phyloP scores from a whole-genome alignment of 1,284 basidiomycete genomes.

The Malassezia psittaci region DNA sequence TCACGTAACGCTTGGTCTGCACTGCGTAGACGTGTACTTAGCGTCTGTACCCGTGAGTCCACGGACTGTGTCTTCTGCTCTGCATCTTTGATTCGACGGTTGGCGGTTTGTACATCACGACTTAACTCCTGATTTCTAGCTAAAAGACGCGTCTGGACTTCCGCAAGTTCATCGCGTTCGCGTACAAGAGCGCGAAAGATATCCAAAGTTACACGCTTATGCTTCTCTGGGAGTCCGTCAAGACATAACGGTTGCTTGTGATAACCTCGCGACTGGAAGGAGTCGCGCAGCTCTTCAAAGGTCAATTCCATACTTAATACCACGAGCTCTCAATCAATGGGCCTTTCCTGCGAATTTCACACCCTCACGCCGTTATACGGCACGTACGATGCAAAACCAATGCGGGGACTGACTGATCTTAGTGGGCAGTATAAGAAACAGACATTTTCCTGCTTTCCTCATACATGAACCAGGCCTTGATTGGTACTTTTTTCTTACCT shows the following conservation, averaged over 20 bases:
- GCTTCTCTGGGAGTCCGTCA: conserved; percentile 3
- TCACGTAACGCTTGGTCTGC: conserved; percentile 3
- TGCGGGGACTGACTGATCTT: too few relatives aligned
- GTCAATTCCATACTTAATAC: background rate
- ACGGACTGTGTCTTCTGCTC: background rate
- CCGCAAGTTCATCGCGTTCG: conserved; percentile 18
- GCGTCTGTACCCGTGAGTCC: conserved; percentile 7
- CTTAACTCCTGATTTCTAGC: conserved; percentile 12
- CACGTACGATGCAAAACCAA: too few relatives aligned
- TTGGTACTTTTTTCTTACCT: too few relatives aligned
- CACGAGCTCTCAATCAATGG: too few relatives aligned
- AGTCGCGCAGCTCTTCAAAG: conserved; percentile 10
- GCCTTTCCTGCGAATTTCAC: background rate
- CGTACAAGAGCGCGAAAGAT: conserved; percentile 12
- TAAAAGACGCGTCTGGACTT: conserved; percentile 14
- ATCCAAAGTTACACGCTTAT: background rate
- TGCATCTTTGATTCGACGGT: conserved; percentile 5
- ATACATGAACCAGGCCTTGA: too few relatives aligned
- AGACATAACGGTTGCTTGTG: background rate
- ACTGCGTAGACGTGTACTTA: conserved; percentile 2
- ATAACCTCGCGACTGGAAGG: conserved; percentile 8
- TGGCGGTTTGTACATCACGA: conserved; percentile 7
- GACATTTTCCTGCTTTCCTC: too few relatives aligned
- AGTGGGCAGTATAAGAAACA: too few relatives aligned
- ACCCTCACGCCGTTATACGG: background rate